A percentile compares a stretch with the other conserved stretches of the same genome.
Conservation (phyloP, 2,329 filamentous ascomycete genomes). For the Penicillium palitans region DNA sequence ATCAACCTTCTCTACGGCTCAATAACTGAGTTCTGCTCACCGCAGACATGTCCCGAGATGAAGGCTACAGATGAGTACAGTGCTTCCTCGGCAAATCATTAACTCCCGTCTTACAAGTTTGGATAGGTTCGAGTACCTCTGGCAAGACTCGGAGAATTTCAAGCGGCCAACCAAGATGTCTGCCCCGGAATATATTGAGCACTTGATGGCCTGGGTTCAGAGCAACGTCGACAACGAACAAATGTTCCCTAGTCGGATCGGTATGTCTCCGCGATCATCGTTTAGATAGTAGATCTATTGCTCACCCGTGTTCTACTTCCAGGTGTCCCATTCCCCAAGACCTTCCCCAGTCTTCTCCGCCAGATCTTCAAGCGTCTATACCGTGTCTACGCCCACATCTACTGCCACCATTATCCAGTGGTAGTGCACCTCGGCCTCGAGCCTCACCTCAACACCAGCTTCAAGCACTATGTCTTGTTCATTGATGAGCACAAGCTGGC, state of each 20-base stretch:
- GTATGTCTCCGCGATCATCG: constrained; percentile 44
- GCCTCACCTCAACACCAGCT: constrained; percentile 96
- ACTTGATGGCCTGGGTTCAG: constrained; percentile 96
- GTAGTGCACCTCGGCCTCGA: constrained; percentile 92
- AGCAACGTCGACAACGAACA: constrained; percentile 92
- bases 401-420: constrained; percentile 99
- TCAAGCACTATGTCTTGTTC: constrained; percentile 99
- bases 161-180: constrained; percentile 98
- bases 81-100: neutral
- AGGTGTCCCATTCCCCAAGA: constrained; percentile 93
- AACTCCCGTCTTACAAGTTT: constrained; percentile 15
- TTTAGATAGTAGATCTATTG: neutral
- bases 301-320: constrained; percentile 19
- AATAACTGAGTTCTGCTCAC: constrained; percentile 98
- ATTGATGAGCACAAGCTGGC: constrained; percentile 94
- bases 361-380: constrained; percentile 99
- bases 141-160: constrained; percentile 93
- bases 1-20: constrained; percentile 98
- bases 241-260: constrained; percentile 91
- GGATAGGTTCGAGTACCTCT: constrained; percentile 90
- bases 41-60: constrained; percentile 97
- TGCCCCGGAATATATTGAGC: constrained; percentile 94
- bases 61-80: constrained; percentile 97
- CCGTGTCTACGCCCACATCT: constrained; percentile 97
- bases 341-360: constrained; percentile 81